phyloP scores from a whole-genome alignment of 441 rosid species.

The Manihot esculenta region DNA sequence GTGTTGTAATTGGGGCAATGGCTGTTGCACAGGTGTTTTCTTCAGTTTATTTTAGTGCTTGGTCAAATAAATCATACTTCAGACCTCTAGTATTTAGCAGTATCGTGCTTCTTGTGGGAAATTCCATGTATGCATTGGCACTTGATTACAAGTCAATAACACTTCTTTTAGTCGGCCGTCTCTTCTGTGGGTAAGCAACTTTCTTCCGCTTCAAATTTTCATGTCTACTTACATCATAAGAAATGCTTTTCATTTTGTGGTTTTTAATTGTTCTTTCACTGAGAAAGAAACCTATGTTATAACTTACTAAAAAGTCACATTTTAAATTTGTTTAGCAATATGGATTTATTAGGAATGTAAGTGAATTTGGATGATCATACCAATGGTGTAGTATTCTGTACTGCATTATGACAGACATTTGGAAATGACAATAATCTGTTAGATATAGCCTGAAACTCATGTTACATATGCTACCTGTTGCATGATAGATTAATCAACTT shows the following conservation, averaged over 20 bases:
- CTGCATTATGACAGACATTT: not conserved
- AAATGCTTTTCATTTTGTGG: slow-evolving; percentile 3
- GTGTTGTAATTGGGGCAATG: slow-evolving; percentile 96
- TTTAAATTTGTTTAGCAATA: not conserved
- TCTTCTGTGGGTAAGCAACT: slow-evolving; percentile 85
- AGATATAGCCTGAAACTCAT: not conserved
- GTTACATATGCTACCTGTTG: not conserved
- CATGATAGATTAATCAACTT: slow-evolving; percentile 12
- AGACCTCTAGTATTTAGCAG: slow-evolving; percentile 94
- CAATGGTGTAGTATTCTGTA: not conserved
- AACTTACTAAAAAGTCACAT: slow-evolving; percentile 1
- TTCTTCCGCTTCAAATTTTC: slow-evolving; percentile 13
- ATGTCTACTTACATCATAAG: slow-evolving; percentile 6
- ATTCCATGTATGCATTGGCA: slow-evolving; percentile 89
- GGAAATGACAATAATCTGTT: not conserved
- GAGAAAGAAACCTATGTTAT: not conserved
- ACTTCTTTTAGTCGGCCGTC: slow-evolving; percentile 80
- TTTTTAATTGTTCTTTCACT: not conserved
- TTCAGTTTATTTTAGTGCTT: slow-evolving; percentile 95
- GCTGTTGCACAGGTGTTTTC: slow-evolving; percentile 98
- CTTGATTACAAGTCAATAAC: slow-evolving; percentile 71
- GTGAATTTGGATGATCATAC: not conserved
- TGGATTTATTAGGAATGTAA: not conserved
- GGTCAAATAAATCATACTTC: slow-evolving; percentile 96
- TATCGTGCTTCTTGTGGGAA: slow-evolving; percentile 74